Conservation (phyloP, 768 basidiomycete species). For the Tulasnella sp. region DNA sequence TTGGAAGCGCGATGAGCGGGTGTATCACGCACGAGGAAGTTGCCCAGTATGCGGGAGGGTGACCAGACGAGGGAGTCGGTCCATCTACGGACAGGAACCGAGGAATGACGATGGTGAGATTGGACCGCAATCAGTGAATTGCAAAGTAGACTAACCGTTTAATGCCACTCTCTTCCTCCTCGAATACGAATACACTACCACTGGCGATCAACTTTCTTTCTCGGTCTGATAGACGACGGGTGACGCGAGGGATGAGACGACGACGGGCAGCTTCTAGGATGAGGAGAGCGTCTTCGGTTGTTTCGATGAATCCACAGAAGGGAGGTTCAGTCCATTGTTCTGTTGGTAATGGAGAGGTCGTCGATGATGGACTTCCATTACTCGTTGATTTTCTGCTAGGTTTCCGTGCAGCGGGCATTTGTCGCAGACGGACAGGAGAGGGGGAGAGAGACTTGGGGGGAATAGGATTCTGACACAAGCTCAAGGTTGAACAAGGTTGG, state of each 20-base stretch:
- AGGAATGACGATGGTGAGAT: not conserved
- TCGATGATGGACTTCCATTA: too few species aligned
- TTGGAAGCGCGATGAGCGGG: not conserved
- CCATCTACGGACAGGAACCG: slow-evolving; percentile 33
- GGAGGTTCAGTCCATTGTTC: slow-evolving; percentile 51
- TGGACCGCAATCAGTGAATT: not conserved
- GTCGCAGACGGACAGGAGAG: too few species aligned
- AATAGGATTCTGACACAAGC: too few species aligned
- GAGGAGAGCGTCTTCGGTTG: slow-evolving; percentile 89
- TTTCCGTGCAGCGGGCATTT: too few species aligned
- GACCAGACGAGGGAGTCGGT: slow-evolving; percentile 97
- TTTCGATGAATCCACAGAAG: slow-evolving; percentile 90
- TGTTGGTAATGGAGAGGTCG: not conserved
- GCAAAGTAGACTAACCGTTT: slow-evolving; percentile 37
- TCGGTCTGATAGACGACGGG: slow-evolving; percentile 79
- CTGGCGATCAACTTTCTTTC: slow-evolving; percentile 88
- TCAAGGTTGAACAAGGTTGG: too few species aligned
- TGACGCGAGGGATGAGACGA: slow-evolving; percentile 83
- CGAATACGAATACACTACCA: slow-evolving; percentile 92
- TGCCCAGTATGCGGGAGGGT: slow-evolving; percentile 82
- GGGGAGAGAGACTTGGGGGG: too few species aligned
- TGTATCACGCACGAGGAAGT: slow-evolving; percentile 48
- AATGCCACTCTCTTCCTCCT: slow-evolving; percentile 94
- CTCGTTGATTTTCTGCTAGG: too few species aligned
- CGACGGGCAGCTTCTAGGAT: slow-evolving; percentile 88